Evolutionary conservation across 2,329 filamentous ascomycete genomes (phyloP).

Genomic region (Xylariaceae sp.): DNA sequence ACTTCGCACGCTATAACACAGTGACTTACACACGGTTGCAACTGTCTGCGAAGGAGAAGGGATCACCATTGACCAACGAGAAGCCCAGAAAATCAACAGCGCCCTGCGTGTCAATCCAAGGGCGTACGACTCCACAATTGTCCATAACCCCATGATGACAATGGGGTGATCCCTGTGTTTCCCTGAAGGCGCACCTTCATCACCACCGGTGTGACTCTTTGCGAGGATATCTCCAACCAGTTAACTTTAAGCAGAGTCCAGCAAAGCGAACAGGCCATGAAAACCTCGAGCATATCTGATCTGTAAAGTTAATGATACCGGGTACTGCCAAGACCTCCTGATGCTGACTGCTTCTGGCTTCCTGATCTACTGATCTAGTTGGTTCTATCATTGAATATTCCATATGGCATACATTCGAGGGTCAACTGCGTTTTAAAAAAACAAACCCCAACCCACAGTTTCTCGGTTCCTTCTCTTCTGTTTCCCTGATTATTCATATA

Average conservation of each 20-base stretch:
- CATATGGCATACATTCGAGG: background rate
- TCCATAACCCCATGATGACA: conserved; percentile 28
- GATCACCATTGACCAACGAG: no score
- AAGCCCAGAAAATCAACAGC: background rate
- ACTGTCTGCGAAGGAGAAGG: no score
- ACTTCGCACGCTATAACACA: conserved; percentile 9
- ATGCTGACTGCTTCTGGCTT: conserved; percentile 21
- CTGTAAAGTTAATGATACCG: no score
- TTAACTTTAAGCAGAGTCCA: no score
- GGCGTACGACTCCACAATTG: conserved; percentile 47
- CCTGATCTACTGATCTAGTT: conserved; percentile 3
- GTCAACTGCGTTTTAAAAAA: conserved; percentile 5
- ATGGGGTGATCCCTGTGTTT: conserved; percentile 7
- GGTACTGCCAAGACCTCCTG: background rate
- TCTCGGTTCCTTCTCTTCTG: background rate
- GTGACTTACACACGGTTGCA: no score
- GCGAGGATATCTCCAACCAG: no score
- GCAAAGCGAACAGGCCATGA: no score
- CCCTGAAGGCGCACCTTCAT: conserved; percentile 1
- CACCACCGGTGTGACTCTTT: conserved; percentile 27
- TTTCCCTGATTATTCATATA: conserved; percentile 8
- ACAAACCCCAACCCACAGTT: conserved; percentile 15
- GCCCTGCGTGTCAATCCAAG: conserved; percentile 48
- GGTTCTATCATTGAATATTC: conserved; percentile 1
- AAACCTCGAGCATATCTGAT: no score